Evolutionary conservation across 1,284 basidiomycete species (phyloP).

Genomic region (Ganoderma leucocontextum): DNA sequence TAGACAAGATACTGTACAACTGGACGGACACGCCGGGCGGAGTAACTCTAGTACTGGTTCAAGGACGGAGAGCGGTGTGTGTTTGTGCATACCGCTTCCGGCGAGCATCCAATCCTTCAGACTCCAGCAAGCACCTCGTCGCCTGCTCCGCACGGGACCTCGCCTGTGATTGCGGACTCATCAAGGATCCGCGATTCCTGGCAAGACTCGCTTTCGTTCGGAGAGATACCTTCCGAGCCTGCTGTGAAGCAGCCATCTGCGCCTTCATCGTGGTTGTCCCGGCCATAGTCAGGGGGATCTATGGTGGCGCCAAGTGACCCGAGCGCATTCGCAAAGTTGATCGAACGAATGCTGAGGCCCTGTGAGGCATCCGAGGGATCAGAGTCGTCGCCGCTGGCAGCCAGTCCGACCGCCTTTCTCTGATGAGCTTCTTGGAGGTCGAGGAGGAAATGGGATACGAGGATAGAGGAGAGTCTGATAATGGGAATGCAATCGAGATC

Average conservation of each 20-base stretch:
- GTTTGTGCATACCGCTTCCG: no score
- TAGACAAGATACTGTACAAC: no score
- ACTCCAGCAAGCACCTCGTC: no score
- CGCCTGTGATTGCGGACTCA: no score
- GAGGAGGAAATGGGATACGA: constrained; percentile 3
- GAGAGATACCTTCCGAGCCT: no score
- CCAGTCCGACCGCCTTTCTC: neutral
- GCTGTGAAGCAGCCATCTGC: neutral
- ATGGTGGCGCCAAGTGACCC: neutral
- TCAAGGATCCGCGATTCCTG: no score
- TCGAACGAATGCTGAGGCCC: neutral
- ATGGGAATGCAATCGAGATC: neutral
- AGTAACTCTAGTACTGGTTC: no score
- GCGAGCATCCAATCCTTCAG: no score
- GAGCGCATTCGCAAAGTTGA: neutral
- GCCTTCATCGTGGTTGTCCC: neutral
- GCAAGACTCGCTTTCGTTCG: no score
- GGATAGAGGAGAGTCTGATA: neutral
- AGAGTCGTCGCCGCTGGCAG: neutral
- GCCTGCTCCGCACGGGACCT: no score
- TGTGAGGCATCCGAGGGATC: neutral
- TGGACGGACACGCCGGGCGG: no score
- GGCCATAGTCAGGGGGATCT: neutral
- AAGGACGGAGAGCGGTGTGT: no score
- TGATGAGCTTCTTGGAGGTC: constrained; percentile 5